Base-by-base conservation (phyloP, 306 rosid genomes). In the Gillenia trifoliata region DNA sequence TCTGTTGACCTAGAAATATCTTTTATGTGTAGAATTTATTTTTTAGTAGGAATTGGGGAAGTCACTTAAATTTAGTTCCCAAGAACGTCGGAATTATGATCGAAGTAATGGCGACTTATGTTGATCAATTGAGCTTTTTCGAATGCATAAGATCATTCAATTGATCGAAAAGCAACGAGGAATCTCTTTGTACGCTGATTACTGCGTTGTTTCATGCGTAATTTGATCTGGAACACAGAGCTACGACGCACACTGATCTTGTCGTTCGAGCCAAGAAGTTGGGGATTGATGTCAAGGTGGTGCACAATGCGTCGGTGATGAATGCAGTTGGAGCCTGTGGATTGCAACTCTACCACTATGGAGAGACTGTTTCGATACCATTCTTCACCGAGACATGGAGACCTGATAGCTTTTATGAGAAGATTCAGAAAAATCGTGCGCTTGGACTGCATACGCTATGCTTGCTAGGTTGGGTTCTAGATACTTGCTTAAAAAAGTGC, bases 251-350 rank as follows among this genome's bases (percentile, higher is more conserved):
- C 71, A 84, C 88, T 4, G 91, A 88, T 75, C 91, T 94, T 57
- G 92, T 94, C 16, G 98, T 91, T 80, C 90, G 94, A 75, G 98
- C 97, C 1, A 93, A 89, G 83, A 87, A 83, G 45, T 79, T 91
- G 86, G 92, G 90, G 26, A 77, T 93, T 64, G 89, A 79, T 25
- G 97, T 93, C 31, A 78, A 85, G 43, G 84, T 85, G 33, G 86
- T 93, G 34, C 92, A 91, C 83, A 93, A 93, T 66, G 90, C 94
- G 8, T 93, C 97, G 1, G 92, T 93, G 56, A 91, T 93, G 97
- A 93, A 89, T 77, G 97, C 98, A 0, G 67, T 91, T 71, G 97
- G 98, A 68, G 75, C 88, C 69, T 91, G 98, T 61, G 98, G 98
- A 33, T 78, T 91, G 16, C 98, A 93, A 76, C 83, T 91, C 25